Base-by-base conservation (phyloP, 495 filamentous ascomycete species). In the Paragyromitra xinjiangensis region DNA sequence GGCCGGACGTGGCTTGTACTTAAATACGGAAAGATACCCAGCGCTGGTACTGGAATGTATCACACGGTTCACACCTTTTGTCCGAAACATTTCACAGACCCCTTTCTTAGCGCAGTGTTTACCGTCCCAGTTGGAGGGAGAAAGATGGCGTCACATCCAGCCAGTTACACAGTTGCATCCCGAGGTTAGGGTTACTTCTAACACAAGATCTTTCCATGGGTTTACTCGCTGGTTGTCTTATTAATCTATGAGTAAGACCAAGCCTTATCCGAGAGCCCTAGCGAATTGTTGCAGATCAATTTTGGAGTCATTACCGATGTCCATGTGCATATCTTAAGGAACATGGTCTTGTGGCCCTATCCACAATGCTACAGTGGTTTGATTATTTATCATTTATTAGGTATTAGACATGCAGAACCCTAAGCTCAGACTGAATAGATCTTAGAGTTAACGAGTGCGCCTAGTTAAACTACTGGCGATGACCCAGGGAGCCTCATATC, bases 401-500 rank as follows among this genome's bases (percentile, higher is more conserved):
- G 6, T 5, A 61, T 37, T n/a, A 53, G 50, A 53, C 19, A 61
- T 19, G 16, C 14, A n/a, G 26, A 34, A 61, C 29, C 24, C 14
- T 22, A 26, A 37, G 16, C 14, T n/a, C 0, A 51, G 45, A 50
- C 45, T 1, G 24, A 37, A 59, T 16, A 59, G 56, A 39, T n/a
- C 56, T 39, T 39, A 3, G 56, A 61, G 2, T n/a, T n/a, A 19
- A 3, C 56, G 16, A 16, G 6, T 61, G 6, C 56, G 4, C 48
- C 22, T 56, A 5, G 12, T 37, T 5, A 61, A 61, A 26, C 29
- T 22, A 22, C n/a, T 24, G 16, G 39, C 39, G 53, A 69, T 55
- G 58, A 56, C 50, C 39, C 58, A 16, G 65, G 48, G 70, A 73
- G 61, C 59, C 59, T 72, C 69, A 64, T 53, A 34, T 14, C 12